Percentiles rank a stretch among this genome's conserved stretches.
Conservation (phyloP, 805 yeast genomes). For the Teunomyces barrocoloradensis region DNA sequence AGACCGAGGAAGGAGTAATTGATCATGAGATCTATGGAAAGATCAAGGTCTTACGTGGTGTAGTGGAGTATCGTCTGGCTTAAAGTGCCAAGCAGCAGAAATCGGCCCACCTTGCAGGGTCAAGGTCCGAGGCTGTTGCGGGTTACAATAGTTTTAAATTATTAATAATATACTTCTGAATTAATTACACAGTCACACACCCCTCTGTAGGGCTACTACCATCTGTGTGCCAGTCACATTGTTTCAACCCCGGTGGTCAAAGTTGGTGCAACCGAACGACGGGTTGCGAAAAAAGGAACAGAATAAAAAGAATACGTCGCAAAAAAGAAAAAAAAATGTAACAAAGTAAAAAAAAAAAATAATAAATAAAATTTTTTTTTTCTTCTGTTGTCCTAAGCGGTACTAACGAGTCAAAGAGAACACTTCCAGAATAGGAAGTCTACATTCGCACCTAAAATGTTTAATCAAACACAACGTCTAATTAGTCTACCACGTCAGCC, state of each 20-base stretch:
- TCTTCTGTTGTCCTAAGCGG: too few relatives aligned
- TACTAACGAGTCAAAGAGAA: too few relatives aligned
- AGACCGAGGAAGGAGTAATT: slow-evolving; percentile 50
- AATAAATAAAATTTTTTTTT: too few relatives aligned
- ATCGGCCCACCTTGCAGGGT: slow-evolving; percentile 2
- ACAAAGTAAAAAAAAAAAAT: too few relatives aligned
- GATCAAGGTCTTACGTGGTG: slow-evolving; percentile 61
- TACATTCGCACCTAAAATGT: not conserved
- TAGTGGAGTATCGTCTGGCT: slow-evolving; percentile 46
- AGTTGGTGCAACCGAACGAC: not conserved
- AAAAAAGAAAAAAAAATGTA: too few relatives aligned
- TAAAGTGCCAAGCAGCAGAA: not conserved
- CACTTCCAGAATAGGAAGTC: slow-evolving; percentile 8
- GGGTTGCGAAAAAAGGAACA: not conserved
- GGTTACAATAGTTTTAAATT: not conserved
- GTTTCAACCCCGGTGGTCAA: not conserved
- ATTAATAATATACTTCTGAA: not conserved
- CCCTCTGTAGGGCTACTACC: not conserved
- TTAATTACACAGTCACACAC: not conserved
- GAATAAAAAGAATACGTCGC: not conserved
- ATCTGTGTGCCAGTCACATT: not conserved
- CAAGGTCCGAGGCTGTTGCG: not conserved
- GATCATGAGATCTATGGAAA: slow-evolving; percentile 55
- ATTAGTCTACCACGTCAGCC: not conserved
- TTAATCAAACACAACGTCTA: not conserved